A percentile compares a stretch with the other conserved stretches of the same genome.
These are phyloP conservation scores for Hanseniaspora lindneri DNA, from an alignment of 805 yeast species.

Conservation along the genomic window DNA sequence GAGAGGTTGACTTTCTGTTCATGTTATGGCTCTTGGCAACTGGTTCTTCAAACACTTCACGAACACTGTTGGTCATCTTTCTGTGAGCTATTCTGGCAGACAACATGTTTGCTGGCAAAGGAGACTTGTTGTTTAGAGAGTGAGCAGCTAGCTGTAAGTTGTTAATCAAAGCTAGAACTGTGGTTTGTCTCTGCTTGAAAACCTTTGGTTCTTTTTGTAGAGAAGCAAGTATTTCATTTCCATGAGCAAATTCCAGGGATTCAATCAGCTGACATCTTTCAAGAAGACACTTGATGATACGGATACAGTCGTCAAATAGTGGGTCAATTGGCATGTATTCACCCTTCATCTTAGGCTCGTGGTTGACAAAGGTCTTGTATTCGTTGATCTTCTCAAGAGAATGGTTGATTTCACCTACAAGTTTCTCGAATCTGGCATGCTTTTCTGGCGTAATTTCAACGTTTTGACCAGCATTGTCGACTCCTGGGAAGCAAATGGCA, in stretches of 20 bases:
- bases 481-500: constrained; percentile 24
- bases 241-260: constrained; percentile 33
- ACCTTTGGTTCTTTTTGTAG: constrained; percentile 10
- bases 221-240: constrained; percentile 33
- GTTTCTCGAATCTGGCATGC: constrained; percentile 26
- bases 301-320: constrained; percentile 36
- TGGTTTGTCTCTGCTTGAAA: constrained; percentile 13
- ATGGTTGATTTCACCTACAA: constrained; percentile 32
- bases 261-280: constrained; percentile 39
- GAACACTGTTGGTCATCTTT: constrained; percentile 35
- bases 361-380: constrained; percentile 32
- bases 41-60: constrained; percentile 22
- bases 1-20: constrained; percentile 16
- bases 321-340: constrained; percentile 29
- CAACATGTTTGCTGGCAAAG: constrained; percentile 41
- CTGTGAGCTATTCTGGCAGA: constrained; percentile 39
- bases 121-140: constrained; percentile 29
- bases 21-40: not conserved
- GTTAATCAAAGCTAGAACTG: constrained; percentile 31
- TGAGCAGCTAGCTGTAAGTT: constrained; percentile 36
- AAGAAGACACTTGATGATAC: constrained; percentile 35
- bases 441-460: constrained; percentile 26
- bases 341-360: constrained; percentile 41
- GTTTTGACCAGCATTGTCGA: constrained; percentile 30
- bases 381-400: constrained; percentile 34